Conservation (phyloP, 169 alveolate genomes). For the Eimeria nieschulzi region DNA sequence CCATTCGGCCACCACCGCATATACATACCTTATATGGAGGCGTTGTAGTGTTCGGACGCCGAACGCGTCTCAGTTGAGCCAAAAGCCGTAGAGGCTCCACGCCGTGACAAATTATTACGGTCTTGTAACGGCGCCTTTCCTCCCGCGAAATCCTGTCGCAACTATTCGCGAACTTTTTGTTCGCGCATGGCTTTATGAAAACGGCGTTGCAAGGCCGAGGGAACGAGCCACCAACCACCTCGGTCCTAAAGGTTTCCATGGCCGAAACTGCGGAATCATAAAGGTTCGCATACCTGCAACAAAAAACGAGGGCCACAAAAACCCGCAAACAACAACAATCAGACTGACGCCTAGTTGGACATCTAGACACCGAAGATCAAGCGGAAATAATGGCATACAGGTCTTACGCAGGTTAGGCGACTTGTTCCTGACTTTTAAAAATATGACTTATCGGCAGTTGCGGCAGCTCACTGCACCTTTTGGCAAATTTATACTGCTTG, state of each 20-base stretch:
- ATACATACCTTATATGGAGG: conserved; percentile 65
- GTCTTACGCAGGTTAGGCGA: too few species aligned
- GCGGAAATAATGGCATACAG: too few species aligned
- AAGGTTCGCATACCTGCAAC: conserved; percentile 37
- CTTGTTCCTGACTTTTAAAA: too few species aligned
- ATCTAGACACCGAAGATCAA: too few species aligned
- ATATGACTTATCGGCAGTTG: too few species aligned
- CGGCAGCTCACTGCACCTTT: background rate
- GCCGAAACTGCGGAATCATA: conserved; percentile 65
- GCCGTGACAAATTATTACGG: background rate
- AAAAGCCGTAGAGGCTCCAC: background rate
- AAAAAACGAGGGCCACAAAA: background rate
- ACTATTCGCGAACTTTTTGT: conserved; percentile 9
- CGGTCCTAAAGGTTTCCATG: conserved; percentile 35
- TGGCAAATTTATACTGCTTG: conserved; percentile 29
- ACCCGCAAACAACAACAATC: background rate
- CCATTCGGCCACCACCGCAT: conserved; percentile 74
- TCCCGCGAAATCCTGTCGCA: background rate
- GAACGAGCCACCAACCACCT: conserved; percentile 52
- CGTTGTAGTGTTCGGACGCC: background rate
- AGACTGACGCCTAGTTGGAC: background rate
- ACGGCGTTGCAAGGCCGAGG: conserved; percentile 32
- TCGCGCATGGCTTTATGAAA: conserved; percentile 40
- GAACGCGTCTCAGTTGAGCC: background rate
- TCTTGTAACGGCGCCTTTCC: too few species aligned